Conservation (phyloP, 148 eudicot genomes). For the Camellia sinensis region DNA sequence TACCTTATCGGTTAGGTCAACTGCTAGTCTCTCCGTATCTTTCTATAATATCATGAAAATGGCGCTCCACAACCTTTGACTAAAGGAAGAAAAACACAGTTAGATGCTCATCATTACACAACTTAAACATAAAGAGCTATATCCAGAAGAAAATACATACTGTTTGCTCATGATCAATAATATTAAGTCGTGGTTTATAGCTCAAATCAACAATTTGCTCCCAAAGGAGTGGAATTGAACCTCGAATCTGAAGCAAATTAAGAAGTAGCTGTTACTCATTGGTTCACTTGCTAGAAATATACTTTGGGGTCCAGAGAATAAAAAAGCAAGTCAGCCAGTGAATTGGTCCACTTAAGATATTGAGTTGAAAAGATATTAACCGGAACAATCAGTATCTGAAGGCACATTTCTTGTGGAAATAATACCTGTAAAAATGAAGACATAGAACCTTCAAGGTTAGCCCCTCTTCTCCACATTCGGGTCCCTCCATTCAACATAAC, state of each 20-base stretch:
- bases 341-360: neutral
- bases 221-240: slow-evolving; percentile 66
- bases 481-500: slow-evolving; percentile 51
- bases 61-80: slow-evolving; percentile 84
- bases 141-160: slow-evolving; percentile 35
- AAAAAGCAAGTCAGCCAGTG: neutral
- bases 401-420: neutral
- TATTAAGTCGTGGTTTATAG: slow-evolving; percentile 82
- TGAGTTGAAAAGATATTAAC: neutral
- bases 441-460: slow-evolving; percentile 73
- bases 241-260: slow-evolving; percentile 67
- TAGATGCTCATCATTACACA: slow-evolving; percentile 5
- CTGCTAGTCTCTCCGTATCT: slow-evolving; percentile 81
- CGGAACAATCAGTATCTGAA: neutral
- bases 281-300: neutral
- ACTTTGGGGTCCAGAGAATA: neutral
- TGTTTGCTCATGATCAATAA: slow-evolving; percentile 70
- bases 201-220: slow-evolving; percentile 66
- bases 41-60: slow-evolving; percentile 75
- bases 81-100: slow-evolving; percentile 27
- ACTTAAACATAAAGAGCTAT: slow-evolving; percentile 11
- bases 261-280: neutral
- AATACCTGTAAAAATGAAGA: slow-evolving; percentile 87
- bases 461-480: slow-evolving; percentile 99
- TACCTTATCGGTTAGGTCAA: slow-evolving; percentile 65